Base-by-base conservation (phyloP, 805 yeast genomes). In the Barnettozyma vustinii region DNA sequence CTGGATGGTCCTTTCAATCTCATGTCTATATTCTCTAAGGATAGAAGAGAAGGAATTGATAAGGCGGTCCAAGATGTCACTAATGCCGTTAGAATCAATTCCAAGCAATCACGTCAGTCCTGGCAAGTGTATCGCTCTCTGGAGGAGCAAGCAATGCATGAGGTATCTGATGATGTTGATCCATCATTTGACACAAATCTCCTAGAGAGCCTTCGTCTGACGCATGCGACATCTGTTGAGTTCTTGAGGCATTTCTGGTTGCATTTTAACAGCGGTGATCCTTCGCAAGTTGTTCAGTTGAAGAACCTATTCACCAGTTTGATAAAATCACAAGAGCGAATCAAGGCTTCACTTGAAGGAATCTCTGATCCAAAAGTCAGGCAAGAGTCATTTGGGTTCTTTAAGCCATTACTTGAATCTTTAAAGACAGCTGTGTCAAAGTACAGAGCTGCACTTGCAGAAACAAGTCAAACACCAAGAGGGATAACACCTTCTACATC, bases 211-310 rank as follows among this genome's bases (percentile, higher is more conserved):
- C 67, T 86, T 35, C 67, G 82, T 45, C 64, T 84, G 39, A 73
- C 84, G 15, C 91, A 87, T 60, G 78, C 84, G 1, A 84, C 94
- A 0, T 80, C 91, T 2, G 74, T 83, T 35, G 95, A 86, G 62
- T 87, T 86, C 60, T 65, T 87, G 37, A 77, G 80, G 49, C 95
- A 86, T 62, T 87, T 85, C 62, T 87, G 91, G 85, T 61, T 74
- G 1, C 83, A 80, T 60, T 78, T 78, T 56, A 76, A 75, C 51
- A 72, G 77, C 45, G 73, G 76, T 37, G 73, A 71, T 48, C 66
- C 74, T 2, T 63, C 74, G 37, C 75, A 75, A 45, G 77, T 77
- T 0, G 50, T 52, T 1, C 58, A 67, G 9, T 62, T 81, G 30
- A 70, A 73, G 46, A 75, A 71, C 44, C 66, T 82, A 25, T 79